Base-by-base conservation (phyloP, 2,329 filamentous ascomycete genomes). In the Cladophialophora chaetospira region DNA sequence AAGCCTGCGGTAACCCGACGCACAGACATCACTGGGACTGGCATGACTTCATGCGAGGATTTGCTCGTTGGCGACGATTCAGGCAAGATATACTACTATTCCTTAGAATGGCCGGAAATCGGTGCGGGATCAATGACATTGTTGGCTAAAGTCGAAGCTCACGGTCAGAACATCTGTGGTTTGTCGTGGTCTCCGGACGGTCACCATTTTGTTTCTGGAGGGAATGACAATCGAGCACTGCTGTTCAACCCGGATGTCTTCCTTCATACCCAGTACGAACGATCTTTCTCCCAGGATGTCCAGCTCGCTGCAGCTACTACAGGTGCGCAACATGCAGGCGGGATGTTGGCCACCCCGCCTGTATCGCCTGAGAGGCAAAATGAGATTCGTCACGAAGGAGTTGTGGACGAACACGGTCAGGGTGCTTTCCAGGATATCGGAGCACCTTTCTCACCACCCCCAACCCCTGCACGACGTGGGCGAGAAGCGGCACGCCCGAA, bases 101-200 rank as follows among this genome's bases (percentile, higher is more conserved):
- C 88, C 1, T 79, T 99, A 6, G 92, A 97, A 71, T 97, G 93
- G 92, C 83, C 85, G 3, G 58, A 64, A 10, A 54, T 49, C 38
- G 61, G 43, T 11, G 29, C 49, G 26, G 91, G 92, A 11, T 81
- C 85, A 29, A 86, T 96, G 77, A 89, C 83, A 1, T 77, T 97
- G 21, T 76, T 96, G 49, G 87, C 88, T 19, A 86, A 86, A 63
- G 87, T 97, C 65, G 81, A 81, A 28, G 84, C 90, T 5, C 93
- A 97, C 70, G 84, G 80, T 1, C 91, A 97, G 72, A 92, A 97
- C 68, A 87, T 99, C 53, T 99, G 94, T 67, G 93, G 93, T 1
- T 77, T 99, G n/a, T 83, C 89, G 2, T 97, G 92, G 90, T 92
- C 91, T 3, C 77, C 78, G 2, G 84, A 89, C 66, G 91, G 91